Conservation (phyloP, 1,139 yeast species). For the Candida sojae region DNA sequence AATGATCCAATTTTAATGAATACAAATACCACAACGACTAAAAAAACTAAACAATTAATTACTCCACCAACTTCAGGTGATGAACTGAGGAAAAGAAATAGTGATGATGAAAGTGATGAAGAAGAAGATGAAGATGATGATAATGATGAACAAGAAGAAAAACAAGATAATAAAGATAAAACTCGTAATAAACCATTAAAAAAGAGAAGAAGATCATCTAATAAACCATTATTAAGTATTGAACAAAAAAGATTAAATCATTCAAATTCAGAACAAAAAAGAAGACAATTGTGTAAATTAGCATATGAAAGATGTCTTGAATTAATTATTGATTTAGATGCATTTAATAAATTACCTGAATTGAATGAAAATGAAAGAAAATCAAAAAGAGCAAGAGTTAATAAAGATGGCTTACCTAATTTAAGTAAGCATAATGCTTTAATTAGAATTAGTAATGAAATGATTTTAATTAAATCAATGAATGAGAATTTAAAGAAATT, state of each 20-base stretch:
- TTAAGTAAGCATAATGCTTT: slow-evolving; percentile 50
- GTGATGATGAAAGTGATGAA: slow-evolving; percentile 16
- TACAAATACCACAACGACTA: neutral
- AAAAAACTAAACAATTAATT: slow-evolving; percentile 7
- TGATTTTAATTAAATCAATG: slow-evolving; percentile 33
- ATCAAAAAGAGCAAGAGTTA: slow-evolving; percentile 43
- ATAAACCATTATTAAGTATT: slow-evolving; percentile 54
- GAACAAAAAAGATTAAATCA: slow-evolving; percentile 76
- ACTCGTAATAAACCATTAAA: slow-evolving; percentile 13
- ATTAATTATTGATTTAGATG: slow-evolving; percentile 43
- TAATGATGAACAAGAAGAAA: too few species aligned
- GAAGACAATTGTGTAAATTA: slow-evolving; percentile 69
- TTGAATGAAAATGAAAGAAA: slow-evolving; percentile 27
- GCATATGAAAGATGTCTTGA: slow-evolving; percentile 57
- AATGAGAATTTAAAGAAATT: slow-evolving; percentile 35
- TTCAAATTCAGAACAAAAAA: slow-evolving; percentile 71
- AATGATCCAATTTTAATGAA: neutral
- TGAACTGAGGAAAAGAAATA: slow-evolving; percentile 12
- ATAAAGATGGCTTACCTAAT: slow-evolving; percentile 50
- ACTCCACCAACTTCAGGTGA: slow-evolving; percentile 16
- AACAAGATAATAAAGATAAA: slow-evolving; percentile 3
- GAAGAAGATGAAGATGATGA: slow-evolving; percentile 15
- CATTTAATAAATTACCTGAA: slow-evolving; percentile 35
- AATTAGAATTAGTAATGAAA: slow-evolving; percentile 44
- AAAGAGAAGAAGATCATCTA: slow-evolving; percentile 33